Base-by-base conservation (phyloP, 1,284 basidiomycete genomes). In the Hemileia vastatrix region DNA sequence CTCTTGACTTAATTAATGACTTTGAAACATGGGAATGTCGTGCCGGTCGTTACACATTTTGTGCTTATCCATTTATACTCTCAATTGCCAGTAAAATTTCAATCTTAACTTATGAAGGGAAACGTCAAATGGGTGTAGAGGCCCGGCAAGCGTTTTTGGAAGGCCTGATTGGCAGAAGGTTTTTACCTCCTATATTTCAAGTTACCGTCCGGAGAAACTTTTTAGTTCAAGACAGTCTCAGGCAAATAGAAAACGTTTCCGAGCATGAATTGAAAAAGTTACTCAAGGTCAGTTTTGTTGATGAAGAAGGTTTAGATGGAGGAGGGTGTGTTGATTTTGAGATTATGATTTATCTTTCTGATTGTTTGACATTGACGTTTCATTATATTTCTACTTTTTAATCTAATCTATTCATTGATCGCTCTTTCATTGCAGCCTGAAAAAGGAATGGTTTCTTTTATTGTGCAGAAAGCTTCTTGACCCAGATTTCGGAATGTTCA, bases 391-490 rank as follows among this genome's bases (percentile, higher is more conserved):
- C n/a, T n/a, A 8, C 40, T 43, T 43, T 43, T 8, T 43, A 8
- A 8, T 43, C 24, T 24, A 13, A 24, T 50, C 21, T 1, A n/a
- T n/a, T n/a, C 13, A 13, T 18, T 5, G n/a, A 40, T 36, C 1
- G 18, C 27, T 64, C 50, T 47, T 62, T n/a, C 31, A 9, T 32
- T 57, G 49, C 6, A 64, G 65, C n/a, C 48, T 66, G 32, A 67
- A 64, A 49, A 72, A 73, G n/a, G 71, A 73, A 44, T 73, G 71
- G 71, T 70, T 72, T 61, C 62, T 73, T 4, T 57, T 70, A 9
- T 52, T 73, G 0, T 67, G 66, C 3, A 65, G 70, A 4, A 64
- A 69, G 19, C 52, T 73, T 4, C 64, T 71, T 21, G 67, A 65
- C 50, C 65, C 69, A 1, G 63, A 63, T 21, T 67, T 50, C 47